Conservation (phyloP, 495 filamentous ascomycete genomes). For the Penicillium ochrochloron region DNA sequence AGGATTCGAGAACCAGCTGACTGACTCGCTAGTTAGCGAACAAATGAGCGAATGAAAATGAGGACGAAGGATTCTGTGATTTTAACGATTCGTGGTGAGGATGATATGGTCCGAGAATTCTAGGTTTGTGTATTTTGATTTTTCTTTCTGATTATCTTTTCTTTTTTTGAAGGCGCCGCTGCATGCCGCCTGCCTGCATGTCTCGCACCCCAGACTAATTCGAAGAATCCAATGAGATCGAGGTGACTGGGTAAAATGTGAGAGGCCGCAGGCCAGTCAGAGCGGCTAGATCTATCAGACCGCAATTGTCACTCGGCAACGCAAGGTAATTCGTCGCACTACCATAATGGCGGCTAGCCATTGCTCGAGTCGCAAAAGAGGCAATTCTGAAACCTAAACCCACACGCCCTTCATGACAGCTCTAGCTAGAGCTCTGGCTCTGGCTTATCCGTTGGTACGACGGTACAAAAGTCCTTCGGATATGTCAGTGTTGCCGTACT, state of each 20-base stretch:
- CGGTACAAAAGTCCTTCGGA: background rate
- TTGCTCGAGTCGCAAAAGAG: background rate
- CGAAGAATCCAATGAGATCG: background rate
- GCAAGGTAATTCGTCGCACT: conserved; percentile 26
- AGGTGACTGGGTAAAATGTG: conserved; percentile 5
- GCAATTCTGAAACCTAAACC: background rate
- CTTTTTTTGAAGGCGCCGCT: background rate
- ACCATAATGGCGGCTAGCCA: conserved; percentile 13
- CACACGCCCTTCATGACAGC: conserved; percentile 1
- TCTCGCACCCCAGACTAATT: conserved; percentile 6
- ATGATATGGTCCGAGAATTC: background rate
- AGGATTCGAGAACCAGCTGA: background rate
- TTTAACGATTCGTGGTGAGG: background rate
- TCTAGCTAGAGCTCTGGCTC: background rate
- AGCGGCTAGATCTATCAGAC: conserved; percentile 32
- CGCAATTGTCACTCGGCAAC: conserved; percentile 13
- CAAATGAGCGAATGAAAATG: background rate
- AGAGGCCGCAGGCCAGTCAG: conserved; percentile 24
- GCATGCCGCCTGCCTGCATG: conserved; percentile 1
- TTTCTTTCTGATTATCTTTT: background rate
- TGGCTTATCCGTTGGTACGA: background rate
- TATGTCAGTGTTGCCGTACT: background rate
- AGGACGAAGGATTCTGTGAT: background rate
- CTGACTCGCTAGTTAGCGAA: background rate
- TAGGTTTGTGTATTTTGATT: background rate